A percentile compares a stretch with the other conserved stretches of the same genome.
phyloP scores from a whole-genome alignment of 495 filamentous ascomycete genomes.

The Rostrohypoxylon terebratum region DNA sequence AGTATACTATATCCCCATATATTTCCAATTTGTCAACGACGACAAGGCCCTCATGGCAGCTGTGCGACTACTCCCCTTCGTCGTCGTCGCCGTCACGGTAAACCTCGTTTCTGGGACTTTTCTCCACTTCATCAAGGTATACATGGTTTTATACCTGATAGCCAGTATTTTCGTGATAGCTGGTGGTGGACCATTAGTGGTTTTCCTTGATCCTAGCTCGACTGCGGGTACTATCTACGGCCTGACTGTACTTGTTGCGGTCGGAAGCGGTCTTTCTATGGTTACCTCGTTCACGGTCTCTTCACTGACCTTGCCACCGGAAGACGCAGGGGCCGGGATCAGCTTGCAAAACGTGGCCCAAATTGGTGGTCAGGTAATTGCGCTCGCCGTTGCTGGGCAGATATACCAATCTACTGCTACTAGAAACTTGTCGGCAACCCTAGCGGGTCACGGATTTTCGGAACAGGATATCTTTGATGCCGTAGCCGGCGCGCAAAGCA shows the following conservation, averaged over 20 bases:
- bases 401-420: constrained; percentile 64
- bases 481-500: constrained; percentile 61
- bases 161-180: constrained; percentile 61
- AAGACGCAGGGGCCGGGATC: constrained; percentile 58
- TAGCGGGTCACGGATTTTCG: constrained; percentile 51
- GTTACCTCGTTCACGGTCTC: constrained; percentile 67
- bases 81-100: constrained; percentile 61
- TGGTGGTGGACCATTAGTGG: constrained; percentile 66
- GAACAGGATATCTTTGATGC: constrained; percentile 57
- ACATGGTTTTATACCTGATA: constrained; percentile 69
- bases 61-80: constrained; percentile 69
- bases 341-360: constrained; percentile 68
- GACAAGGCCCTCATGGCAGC: constrained; percentile 63
- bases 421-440: constrained; percentile 47
- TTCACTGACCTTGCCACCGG: constrained; percentile 58
- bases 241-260: constrained; percentile 62
- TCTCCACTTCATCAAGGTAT: constrained; percentile 63
- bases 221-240: constrained; percentile 63
- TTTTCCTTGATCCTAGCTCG: constrained; percentile 52
- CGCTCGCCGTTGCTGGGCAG: constrained; percentile 67
- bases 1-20: constrained; percentile 65
- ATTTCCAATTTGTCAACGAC: constrained; percentile 68
- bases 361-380: constrained; percentile 63
- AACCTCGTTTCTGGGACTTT: constrained; percentile 63
- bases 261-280: constrained; percentile 65